Base-by-base conservation (phyloP, 495 filamentous ascomycete genomes). In the Podospora pseudopauciseta region DNA sequence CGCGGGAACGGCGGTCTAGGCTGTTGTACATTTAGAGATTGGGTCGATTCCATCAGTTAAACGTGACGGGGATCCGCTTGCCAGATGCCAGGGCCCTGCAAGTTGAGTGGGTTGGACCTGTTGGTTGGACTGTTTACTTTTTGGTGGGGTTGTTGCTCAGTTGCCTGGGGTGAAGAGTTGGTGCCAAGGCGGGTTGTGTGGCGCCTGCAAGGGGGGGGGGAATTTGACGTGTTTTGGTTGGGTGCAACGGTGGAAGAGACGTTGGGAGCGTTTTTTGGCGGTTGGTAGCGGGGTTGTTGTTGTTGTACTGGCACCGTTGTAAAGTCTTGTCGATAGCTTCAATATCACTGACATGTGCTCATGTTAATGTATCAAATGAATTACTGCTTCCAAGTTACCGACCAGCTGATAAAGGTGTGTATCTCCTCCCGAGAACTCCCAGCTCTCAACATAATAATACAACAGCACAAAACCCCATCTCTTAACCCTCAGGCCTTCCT, bases 1-100 rank as follows among this genome's bases (percentile, higher is more conserved):
- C 73, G 71, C 72, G 68, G 60, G 75, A 78, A 55, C 80, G 75
- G 62, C 65, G 71, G 61, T 74, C 71, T 60, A 77, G 76, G 70
- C 75, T 76, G 73, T 69, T 68, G 71, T 74, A 79, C 81, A 83
- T 82, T 49, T 49, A 49, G 6, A 49, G 39, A 16, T 39, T 5
- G 34, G 34, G 34, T 39, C 6, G 3, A 23, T 23, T 23, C 23
- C 1, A 1, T 23, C 23, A 23, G 23, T 23, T 23, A 23, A 23
- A 23, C 23, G 39, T 49, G 39, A 49, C 39, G 39, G 39, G 39
- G 39, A 49, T 49, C 39, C 39, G 39, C 39, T 49, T 49, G 39
- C 39, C 39, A 49, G 39, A 49, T 13, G 39, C 39, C 39, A 49
- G 39, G 2, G 1, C 39, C 30, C 30, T 7, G 23, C 30, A 4